Conservation (phyloP, 2,329 filamentous ascomycete genomes). For the Phoma herbarum region DNA sequence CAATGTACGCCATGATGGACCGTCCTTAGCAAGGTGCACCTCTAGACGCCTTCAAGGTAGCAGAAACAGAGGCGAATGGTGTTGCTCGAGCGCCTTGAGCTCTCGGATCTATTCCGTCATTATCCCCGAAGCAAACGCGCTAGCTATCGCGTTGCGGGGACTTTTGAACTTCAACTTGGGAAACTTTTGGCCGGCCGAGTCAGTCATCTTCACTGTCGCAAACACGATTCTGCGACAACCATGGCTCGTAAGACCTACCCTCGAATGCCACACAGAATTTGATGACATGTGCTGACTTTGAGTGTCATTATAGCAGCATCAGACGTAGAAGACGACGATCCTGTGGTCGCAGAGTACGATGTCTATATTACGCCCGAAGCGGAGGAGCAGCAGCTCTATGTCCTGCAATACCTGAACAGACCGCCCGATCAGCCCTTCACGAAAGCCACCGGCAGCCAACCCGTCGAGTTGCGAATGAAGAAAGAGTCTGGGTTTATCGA, state of each 20-base stretch:
- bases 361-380: slow-evolving; percentile 86
- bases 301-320: slow-evolving; percentile 26
- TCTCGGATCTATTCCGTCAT: slow-evolving; percentile 45
- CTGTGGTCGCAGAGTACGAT: slow-evolving; percentile 70
- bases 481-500: slow-evolving; percentile 83
- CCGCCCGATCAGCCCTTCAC: slow-evolving; percentile 70
- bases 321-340: slow-evolving; percentile 56
- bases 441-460: slow-evolving; percentile 60
- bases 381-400: slow-evolving; percentile 62
- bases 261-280: slow-evolving; percentile 5
- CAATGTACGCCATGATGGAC: slow-evolving; percentile 84
- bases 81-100: slow-evolving; percentile 13
- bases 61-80: slow-evolving; percentile 5
- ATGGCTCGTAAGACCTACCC: slow-evolving; percentile 41
- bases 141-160: slow-evolving; percentile 22
- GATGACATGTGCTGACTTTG: slow-evolving; percentile 13
- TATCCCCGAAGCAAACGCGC: slow-evolving; percentile 33
- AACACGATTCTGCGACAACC: slow-evolving; percentile 18
- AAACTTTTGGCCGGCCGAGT: slow-evolving; percentile 18
- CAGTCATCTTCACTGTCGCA: slow-evolving; percentile 17
- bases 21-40: slow-evolving; percentile 1
- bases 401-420: slow-evolving; percentile 90
- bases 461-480: slow-evolving; percentile 83
- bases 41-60: slow-evolving; percentile 1
- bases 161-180: slow-evolving; percentile 31